These are phyloP conservation scores for Zychaea mexicana DNA, from an alignment of 371 early-diverging fungal species.

Conservation along the genomic window DNA sequence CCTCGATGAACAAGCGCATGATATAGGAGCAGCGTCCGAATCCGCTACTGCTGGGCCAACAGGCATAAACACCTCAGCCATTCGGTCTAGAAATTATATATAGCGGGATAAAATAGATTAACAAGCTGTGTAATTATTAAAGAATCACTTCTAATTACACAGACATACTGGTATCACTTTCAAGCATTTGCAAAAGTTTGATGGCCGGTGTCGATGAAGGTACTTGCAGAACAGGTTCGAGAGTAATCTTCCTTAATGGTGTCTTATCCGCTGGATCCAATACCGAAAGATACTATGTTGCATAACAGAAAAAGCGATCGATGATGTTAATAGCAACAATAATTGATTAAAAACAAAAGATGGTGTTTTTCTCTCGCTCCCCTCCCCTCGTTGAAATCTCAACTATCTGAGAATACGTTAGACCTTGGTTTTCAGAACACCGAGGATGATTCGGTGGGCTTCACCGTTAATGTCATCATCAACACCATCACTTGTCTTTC, in stretches of 20 bases:
- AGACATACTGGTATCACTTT: conserved; percentile 8
- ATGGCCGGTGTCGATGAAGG: conserved; percentile 3
- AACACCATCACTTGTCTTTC: conserved; percentile 37
- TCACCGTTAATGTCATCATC: neutral
- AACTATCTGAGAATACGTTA: neutral
- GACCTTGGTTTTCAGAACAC: conserved; percentile 72
- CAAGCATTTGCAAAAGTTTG: neutral
- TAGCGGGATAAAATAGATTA: no score
- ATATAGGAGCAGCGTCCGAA: neutral
- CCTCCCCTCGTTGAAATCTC: neutral
- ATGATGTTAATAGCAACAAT: no score
- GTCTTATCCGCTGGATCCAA: conserved; percentile 64
- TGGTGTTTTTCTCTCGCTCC: neutral
- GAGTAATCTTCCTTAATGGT: conserved; percentile 52
- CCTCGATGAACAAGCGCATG: neutral
- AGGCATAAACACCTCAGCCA: conserved; percentile 4
- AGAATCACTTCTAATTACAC: no score
- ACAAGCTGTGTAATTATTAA: no score
- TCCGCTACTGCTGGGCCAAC: neutral
- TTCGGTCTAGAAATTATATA: conserved; percentile 8
- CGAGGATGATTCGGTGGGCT: conserved; percentile 46
- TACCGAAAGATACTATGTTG: conserved; percentile 34
- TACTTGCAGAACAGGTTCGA: conserved; percentile 54
- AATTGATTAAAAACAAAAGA: neutral
- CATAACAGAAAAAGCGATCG: neutral